Percentiles rank a stretch among this genome's conserved stretches.
Evolutionary conservation across 768 basidiomycete genomes (phyloP).

Genomic region (Ramaria rubella): DNA sequence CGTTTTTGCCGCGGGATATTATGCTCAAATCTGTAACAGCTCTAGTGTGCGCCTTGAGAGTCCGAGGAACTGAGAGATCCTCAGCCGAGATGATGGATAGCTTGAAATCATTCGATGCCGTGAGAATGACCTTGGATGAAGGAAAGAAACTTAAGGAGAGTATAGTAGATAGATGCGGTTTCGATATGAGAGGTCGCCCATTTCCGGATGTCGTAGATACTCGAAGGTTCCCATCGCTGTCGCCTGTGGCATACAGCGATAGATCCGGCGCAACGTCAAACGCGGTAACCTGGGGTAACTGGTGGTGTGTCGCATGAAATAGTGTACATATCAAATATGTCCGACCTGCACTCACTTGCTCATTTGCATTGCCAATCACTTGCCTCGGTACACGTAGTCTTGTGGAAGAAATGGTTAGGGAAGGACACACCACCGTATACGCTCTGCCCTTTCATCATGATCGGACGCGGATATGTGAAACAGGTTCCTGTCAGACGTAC

Average conservation of each 20-base stretch:
- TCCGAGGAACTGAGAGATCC: slow-evolving; percentile 41
- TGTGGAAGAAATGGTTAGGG: slow-evolving; percentile 43
- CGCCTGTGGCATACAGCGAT: slow-evolving; percentile 53
- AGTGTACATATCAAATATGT: slow-evolving; percentile 1
- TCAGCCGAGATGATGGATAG: slow-evolving; percentile 59
- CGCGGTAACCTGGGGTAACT: slow-evolving; percentile 51
- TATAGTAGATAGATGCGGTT: slow-evolving; percentile 47
- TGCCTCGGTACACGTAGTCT: slow-evolving; percentile 44
- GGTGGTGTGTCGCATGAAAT: slow-evolving; percentile 19
- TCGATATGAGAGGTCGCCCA: slow-evolving; percentile 24
- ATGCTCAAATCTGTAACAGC: slow-evolving; percentile 59
- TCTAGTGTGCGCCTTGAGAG: slow-evolving; percentile 58
- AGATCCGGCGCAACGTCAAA: slow-evolving; percentile 58
- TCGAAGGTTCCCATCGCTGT: slow-evolving; percentile 51
- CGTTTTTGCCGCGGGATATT: slow-evolving; percentile 55
- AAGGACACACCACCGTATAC: slow-evolving; percentile 42
- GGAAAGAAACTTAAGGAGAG: slow-evolving; percentile 60
- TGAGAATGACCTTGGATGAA: slow-evolving; percentile 63
- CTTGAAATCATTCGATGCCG: slow-evolving; percentile 61
- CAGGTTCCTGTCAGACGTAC: slow-evolving; percentile 22
- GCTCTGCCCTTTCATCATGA: slow-evolving; percentile 17
- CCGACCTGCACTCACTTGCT: slow-evolving; percentile 13
- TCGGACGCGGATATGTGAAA: neutral
- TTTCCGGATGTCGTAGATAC: slow-evolving; percentile 36
- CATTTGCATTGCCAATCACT: slow-evolving; percentile 42